Base-by-base conservation (phyloP, 208 protist genomes). In the Acanthamoeba culbertsoni region DNA sequence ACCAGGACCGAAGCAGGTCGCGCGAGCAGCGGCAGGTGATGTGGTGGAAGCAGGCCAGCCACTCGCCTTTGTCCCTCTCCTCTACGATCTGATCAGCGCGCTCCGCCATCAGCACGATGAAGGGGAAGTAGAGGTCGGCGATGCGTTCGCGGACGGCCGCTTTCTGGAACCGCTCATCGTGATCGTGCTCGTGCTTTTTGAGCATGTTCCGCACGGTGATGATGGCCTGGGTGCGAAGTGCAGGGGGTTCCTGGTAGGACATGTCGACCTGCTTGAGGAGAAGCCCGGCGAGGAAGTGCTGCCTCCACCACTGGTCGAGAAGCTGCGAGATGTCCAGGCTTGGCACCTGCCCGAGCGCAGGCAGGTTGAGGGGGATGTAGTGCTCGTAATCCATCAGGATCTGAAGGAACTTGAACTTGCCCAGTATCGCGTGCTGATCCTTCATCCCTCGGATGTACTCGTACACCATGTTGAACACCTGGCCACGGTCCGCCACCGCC, bases 271-370 rank as follows among this genome's bases (percentile, higher is more conserved):
- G 91, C 57, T 94, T 55, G 10, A 95, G 51, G 12, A 95, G n/a
- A 1, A 95, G 31, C 55, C 94, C 94, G 63, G 88, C 71, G 3
- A 94, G 46, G 23, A 94, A 94, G 59, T 95, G 92, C 16, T 40
- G 40, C 28, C 48, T 20, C 63, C 65, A 92, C 40, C 40, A 88
- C 33, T 88, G 48, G 33, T 62, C 48, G 51, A 88, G 43, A 1
- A 88, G 77, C 48, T 62, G 48, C 10, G 28, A 10, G 55, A 92
- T 26, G 23, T 82, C 65, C 18, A 82, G 45, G 26, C 26, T 62
- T 31, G 55, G 31, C 28, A 92, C 48, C 12, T 40, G 33, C 4
- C 20, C 42, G 37, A 59, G 33, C 18, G 73, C 48, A 3, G 86
- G 86, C 40, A 82, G 18, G 65, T 92, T 92, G 59, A 92, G 65